Conservation (phyloP, 2,329 filamentous ascomycete species). For the Sporothrix brunneoviolacea region DNA sequence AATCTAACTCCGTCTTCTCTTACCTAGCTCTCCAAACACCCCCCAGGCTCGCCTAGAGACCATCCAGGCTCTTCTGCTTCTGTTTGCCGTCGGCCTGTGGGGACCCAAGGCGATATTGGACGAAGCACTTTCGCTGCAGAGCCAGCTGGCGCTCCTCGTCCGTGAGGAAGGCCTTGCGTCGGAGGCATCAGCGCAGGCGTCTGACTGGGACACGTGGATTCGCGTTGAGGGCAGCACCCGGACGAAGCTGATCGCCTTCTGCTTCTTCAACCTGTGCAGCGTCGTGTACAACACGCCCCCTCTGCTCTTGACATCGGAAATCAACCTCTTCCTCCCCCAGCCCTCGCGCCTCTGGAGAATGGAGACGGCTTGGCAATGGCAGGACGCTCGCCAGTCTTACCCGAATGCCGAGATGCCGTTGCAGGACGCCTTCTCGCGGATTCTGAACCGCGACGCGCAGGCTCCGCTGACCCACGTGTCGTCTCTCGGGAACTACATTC, state of each 20-base stretch:
- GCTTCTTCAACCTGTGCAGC: conserved; percentile 57
- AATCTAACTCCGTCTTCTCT: too few species aligned
- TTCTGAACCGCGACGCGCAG: conserved; percentile 46
- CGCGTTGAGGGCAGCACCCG: conserved; percentile 49
- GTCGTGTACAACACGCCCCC: conserved; percentile 56
- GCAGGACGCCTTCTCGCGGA: conserved; percentile 49
- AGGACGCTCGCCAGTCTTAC: conserved; percentile 47
- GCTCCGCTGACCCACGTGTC: conserved; percentile 45
- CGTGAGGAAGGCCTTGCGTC: conserved; percentile 50
- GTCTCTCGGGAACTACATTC: conserved; percentile 61
- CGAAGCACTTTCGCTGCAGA: conserved; percentile 54
- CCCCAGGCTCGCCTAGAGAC: conserved; percentile 56
- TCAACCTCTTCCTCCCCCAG: conserved; percentile 49
- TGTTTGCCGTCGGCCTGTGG: conserved; percentile 56
- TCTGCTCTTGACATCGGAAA: conserved; percentile 50
- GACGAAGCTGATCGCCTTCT: conserved; percentile 55
- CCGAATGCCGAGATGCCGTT: conserved; percentile 46
- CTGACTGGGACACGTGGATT: conserved; percentile 56
- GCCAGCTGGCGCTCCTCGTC: conserved; percentile 49
- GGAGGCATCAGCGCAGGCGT: conserved; percentile 38
- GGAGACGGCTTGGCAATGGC: conserved; percentile 53
- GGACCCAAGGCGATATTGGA: conserved; percentile 54
- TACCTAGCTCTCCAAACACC: conserved; percentile 48
- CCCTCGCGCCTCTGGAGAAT: conserved; percentile 52
- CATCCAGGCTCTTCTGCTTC: conserved; percentile 55